Conservation (phyloP, 2,329 filamentous ascomycete genomes). For the Pseudogymnoascus sp. region DNA sequence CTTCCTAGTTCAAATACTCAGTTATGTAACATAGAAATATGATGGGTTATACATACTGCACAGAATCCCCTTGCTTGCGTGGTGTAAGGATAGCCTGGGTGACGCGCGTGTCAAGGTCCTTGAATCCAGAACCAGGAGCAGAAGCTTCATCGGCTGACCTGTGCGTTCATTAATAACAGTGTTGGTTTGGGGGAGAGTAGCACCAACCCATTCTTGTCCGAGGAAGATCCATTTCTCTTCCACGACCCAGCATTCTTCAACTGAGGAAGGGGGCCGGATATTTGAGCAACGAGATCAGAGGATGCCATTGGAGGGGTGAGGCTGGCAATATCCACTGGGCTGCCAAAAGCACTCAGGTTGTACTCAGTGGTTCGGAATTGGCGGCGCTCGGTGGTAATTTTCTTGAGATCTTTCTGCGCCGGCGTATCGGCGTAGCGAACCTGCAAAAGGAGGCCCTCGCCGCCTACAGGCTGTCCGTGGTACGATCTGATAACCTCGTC, state of each 20-base stretch:
- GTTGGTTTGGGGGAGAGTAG: background rate
- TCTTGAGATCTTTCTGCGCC: constrained; percentile 91
- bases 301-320: constrained; percentile 40
- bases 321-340: constrained; percentile 31
- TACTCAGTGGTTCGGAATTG: constrained; percentile 97
- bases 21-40: background rate
- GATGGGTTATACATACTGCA: background rate
- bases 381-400: constrained; percentile 87
- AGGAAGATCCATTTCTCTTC: constrained; percentile 24
- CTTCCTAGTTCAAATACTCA: background rate
- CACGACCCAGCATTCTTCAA: constrained; percentile 24
- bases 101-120: constrained; percentile 22
- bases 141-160: constrained; percentile 13
- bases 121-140: constrained; percentile 22
- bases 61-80: background rate
- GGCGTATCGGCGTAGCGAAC: constrained; percentile 96
- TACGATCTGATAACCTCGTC: constrained; percentile 82
- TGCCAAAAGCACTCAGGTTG: constrained; percentile 64
- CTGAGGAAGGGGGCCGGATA: constrained; percentile 24
- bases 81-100: background rate
- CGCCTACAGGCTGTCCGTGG: constrained; percentile 69
- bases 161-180: background rate
- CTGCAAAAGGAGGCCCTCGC: constrained; percentile 77
- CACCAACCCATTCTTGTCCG: constrained; percentile 17
- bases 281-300: constrained; percentile 23